phyloP scores from a whole-genome alignment of 139 green algal genomes.

The Coelastrella sp. region DNA sequence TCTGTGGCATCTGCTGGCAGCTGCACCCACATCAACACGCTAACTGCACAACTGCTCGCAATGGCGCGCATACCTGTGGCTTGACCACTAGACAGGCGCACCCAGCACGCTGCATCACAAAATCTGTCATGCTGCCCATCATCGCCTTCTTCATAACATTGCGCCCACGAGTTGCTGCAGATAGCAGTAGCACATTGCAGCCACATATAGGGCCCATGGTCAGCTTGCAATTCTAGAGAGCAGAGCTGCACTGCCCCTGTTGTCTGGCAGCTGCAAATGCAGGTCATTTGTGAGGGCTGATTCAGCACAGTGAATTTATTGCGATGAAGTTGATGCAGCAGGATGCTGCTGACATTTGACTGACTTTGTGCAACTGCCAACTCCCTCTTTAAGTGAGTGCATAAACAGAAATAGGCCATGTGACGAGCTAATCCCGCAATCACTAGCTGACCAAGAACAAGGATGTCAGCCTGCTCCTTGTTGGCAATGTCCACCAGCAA shows the following conservation, averaged over 20 bases:
- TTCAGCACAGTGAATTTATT: too few species aligned
- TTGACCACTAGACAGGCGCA: conserved; percentile 45
- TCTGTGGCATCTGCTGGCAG: too few species aligned
- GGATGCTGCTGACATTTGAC: too few species aligned
- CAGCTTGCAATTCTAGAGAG: background rate
- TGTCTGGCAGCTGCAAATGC: too few species aligned
- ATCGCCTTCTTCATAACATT: conserved; percentile 46
- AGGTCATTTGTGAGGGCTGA: too few species aligned
- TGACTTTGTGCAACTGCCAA: too few species aligned
- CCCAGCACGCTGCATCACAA: conserved; percentile 28
- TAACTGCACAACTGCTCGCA: background rate
- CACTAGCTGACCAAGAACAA: conserved; percentile 32
- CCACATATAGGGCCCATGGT: background rate
- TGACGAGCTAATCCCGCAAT: too few species aligned
- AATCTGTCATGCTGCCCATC: conserved; percentile 41
- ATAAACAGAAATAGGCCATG: background rate
- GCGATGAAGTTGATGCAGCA: too few species aligned
- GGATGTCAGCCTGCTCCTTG: conserved; percentile 37
- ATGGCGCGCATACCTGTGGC: background rate
- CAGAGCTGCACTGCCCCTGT: background rate
- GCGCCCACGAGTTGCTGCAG: conserved; percentile 38
- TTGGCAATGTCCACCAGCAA: conserved; percentile 40
- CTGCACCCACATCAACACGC: too few species aligned
- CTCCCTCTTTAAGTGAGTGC: background rate
- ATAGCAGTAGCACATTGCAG: background rate